phyloP scores from a whole-genome alignment of 2,329 filamentous ascomycete species.

The Claviceps citrina region DNA sequence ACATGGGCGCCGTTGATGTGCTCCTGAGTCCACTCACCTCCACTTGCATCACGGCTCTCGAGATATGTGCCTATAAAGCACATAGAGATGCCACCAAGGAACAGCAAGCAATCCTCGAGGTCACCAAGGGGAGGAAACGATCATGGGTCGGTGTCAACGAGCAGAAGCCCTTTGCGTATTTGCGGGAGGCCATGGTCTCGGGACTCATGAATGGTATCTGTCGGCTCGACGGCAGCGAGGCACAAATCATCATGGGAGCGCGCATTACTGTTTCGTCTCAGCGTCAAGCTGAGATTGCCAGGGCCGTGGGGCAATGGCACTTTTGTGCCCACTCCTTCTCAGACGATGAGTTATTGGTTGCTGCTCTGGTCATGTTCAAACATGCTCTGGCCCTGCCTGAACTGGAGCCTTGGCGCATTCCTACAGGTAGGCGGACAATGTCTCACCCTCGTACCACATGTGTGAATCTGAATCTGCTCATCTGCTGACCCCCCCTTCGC shows the following conservation, averaged over 20 bases:
- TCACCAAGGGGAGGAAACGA: constrained; percentile 62
- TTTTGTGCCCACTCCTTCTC: constrained; percentile 83
- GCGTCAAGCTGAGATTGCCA: constrained; percentile 49
- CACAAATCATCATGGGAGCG: constrained; percentile 46
- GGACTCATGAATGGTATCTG: constrained; percentile 82
- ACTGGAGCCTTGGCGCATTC: constrained; percentile 64
- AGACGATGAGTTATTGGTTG: constrained; percentile 81
- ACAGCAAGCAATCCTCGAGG: constrained; percentile 54
- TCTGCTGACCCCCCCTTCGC: constrained; percentile 23
- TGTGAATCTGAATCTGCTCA: constrained; percentile 1
- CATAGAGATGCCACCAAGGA: constrained; percentile 63
- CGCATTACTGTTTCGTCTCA: constrained; percentile 53
- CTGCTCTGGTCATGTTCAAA: constrained; percentile 73
- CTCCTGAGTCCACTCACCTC: constrained; percentile 63
- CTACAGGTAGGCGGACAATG: constrained; percentile 44
- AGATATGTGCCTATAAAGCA: constrained; percentile 70
- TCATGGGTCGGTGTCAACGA: constrained; percentile 86
- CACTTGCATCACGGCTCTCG: constrained; percentile 58
- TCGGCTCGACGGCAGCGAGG: constrained; percentile 47
- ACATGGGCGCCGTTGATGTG: constrained; percentile 76
- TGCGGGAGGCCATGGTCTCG: constrained; percentile 87
- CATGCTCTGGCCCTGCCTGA: constrained; percentile 74
- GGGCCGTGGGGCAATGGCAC: constrained; percentile 62
- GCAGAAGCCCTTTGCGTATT: constrained; percentile 72
- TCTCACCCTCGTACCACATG: neutral